phyloP scores from a whole-genome alignment of 2,329 filamentous ascomycete species.

The Trichoderma koningiopsis region DNA sequence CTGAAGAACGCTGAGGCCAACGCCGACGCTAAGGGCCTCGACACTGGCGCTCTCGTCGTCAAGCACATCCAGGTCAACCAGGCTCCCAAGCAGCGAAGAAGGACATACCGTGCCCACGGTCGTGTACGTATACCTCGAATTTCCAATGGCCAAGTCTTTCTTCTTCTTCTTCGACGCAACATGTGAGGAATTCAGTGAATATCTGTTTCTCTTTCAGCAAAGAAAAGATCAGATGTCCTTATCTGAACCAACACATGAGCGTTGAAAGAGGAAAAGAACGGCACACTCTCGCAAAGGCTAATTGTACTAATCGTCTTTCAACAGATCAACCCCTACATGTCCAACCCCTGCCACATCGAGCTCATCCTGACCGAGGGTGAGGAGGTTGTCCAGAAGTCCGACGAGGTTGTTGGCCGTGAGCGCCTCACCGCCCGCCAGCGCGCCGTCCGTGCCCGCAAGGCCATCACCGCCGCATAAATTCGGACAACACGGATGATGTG shows the following conservation, averaged over 20 bases:
- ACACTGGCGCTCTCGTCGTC: constrained; percentile 95
- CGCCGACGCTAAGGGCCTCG: constrained; percentile 94
- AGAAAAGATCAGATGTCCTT: neutral
- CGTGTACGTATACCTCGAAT: constrained; percentile 70
- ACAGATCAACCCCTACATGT: constrained; percentile 99
- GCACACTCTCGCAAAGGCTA: neutral
- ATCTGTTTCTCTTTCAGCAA: neutral
- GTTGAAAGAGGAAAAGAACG: neutral
- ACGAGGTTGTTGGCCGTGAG: constrained; percentile 75
- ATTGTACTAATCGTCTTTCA: constrained; percentile 34
- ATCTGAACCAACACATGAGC: neutral
- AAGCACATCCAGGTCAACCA: constrained; percentile 99
- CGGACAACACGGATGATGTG: neutral
- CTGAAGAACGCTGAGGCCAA: constrained; percentile 98
- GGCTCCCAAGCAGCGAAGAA: constrained; percentile 97
- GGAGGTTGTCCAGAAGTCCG: constrained; percentile 92
- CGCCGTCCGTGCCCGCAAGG: constrained; percentile 66
- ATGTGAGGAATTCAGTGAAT: neutral
- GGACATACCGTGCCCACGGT: constrained; percentile 99
- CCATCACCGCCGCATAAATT: constrained; percentile 65
- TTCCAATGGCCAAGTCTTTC: neutral
- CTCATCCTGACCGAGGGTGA: constrained; percentile 98
- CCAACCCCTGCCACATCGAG: constrained; percentile 99
- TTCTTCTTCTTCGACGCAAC: neutral
- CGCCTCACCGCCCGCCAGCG: constrained; percentile 90